Evolutionary conservation across 1,139 yeast species (phyloP), one percentile per base, ranked within the genome.

Genomic region (Candida frijolesensis): DNA sequence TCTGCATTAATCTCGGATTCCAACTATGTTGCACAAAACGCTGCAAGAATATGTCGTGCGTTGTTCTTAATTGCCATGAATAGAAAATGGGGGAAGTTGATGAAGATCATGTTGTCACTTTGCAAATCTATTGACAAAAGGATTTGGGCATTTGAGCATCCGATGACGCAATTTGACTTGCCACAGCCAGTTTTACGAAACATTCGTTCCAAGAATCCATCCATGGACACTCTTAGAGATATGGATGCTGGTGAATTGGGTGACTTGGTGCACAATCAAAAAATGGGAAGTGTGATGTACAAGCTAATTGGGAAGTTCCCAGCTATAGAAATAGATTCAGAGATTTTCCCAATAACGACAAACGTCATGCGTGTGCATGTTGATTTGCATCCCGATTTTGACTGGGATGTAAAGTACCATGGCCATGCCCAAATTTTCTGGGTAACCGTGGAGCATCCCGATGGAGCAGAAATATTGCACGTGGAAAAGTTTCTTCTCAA

Each of bases 1-100:
- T 84, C 97, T 1, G 88, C 97, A 0, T 73, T 95, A 54, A 75
- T 83, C 1, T 89, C 97, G 0, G 99, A 95, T 67, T 79, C 91
- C 40, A 88, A 89, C 54, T 95, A 94, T 65, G 96, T 95, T 52
- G 97, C 98, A 1, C 99, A 95, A 62, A 95, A 95, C 60, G 81
- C 98, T 1, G 91, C 94, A 0, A 84, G 99, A 73, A 94, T 95
- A 34, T 83, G 96, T 59, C 80, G 99, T 25, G 97, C 99, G 0
- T 72, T 95, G 46, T 91, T 95, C 60, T 71, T 92, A 53, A 83
- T 95, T 55, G 95, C 96, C 38, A 74, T 92, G 44, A 88, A 89
- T 62, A 78, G 98, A 58, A 76, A 95, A 56, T 94, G 98, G 98
- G 97, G 97, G 3, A 68, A 74, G 9, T 84, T 91, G 57, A 81